A percentile compares a stretch with the other conserved stretches of the same genome.
Conservation (phyloP, 768 basidiomycete genomes). For the Rhizopogon salebrosus region DNA sequence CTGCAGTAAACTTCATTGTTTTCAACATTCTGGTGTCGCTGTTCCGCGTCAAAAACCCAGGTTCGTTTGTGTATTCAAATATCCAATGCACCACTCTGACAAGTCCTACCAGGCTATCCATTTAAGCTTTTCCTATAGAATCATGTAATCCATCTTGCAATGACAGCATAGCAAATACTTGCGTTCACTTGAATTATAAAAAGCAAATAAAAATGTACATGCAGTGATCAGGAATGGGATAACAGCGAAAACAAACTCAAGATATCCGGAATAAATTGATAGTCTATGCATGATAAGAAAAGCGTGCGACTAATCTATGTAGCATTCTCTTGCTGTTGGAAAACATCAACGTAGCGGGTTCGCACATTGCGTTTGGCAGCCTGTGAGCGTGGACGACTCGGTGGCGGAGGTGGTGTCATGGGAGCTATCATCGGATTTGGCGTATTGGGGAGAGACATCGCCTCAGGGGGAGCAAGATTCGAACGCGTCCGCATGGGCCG, state of each 20-base stretch:
- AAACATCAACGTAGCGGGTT: slow-evolving; percentile 88
- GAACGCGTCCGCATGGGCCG: slow-evolving; percentile 62
- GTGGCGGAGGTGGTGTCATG: slow-evolving; percentile 29
- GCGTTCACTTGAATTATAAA: not conserved
- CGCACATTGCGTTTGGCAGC: slow-evolving; percentile 71
- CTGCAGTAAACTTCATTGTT: slow-evolving; percentile 70
- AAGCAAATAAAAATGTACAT: slow-evolving; percentile 1
- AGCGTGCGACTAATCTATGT: slow-evolving; percentile 7
- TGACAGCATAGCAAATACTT: slow-evolving; percentile 11
- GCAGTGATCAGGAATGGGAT: slow-evolving; percentile 10
- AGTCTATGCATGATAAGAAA: not conserved
- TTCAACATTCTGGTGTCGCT: slow-evolving; percentile 84
- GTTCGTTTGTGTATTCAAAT: slow-evolving; percentile 33
- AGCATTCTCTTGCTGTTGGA: slow-evolving; percentile 49
- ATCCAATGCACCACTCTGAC: slow-evolving; percentile 1
- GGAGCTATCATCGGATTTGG: slow-evolving; percentile 14
- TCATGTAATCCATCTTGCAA: slow-evolving; percentile 13
- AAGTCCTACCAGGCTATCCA: slow-evolving; percentile 55
- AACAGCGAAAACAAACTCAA: slow-evolving; percentile 8
- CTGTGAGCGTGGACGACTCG: slow-evolving; percentile 47
- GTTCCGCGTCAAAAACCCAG: slow-evolving; percentile 88
- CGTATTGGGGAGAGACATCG: slow-evolving; percentile 29
- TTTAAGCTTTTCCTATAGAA: slow-evolving; percentile 69
- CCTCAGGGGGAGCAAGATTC: slow-evolving; percentile 50
- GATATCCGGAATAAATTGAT: slow-evolving; percentile 1